A percentile compares a stretch with the other conserved stretches of the same genome.
These are phyloP conservation scores for Melampsora larici-populina DNA, from an alignment of 1,284 basidiomycete species.

Conservation along the genomic window DNA sequence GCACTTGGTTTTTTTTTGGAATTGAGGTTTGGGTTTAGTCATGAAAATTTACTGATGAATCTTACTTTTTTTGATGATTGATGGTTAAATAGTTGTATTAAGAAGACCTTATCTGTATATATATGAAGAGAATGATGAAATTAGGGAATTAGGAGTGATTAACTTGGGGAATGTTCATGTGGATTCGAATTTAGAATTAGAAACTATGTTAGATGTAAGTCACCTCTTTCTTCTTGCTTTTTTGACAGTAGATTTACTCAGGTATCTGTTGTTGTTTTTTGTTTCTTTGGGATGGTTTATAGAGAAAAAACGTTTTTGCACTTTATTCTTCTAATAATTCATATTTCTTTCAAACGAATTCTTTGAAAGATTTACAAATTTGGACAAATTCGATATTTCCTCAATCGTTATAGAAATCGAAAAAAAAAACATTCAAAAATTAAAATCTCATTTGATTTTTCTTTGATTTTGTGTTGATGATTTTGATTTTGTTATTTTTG, in stretches of 20 bases:
- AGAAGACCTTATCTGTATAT: conserved; percentile 78
- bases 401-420: not conserved
- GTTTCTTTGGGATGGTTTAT: not conserved
- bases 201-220: conserved; percentile 75
- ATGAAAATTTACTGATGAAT: too few relatives aligned
- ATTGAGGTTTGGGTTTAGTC: too few relatives aligned
- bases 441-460: too few relatives aligned
- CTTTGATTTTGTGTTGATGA: too few relatives aligned
- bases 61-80: not conserved
- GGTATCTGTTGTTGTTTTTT: not conserved
- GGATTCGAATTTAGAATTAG: conserved; percentile 79
- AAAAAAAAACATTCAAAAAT: too few relatives aligned
- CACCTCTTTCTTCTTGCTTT: not conserved
- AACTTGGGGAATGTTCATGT: conserved; percentile 80
- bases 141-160: conserved; percentile 78
- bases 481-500: too few relatives aligned
- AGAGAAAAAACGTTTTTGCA: conserved; percentile 42
- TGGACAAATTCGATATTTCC: conserved; percentile 16
- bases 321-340: conserved; percentile 44
- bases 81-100: conserved; percentile 26
- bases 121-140: conserved; percentile 73
- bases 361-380: conserved; percentile 20
- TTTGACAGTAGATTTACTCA: not conserved
- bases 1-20: conserved; percentile 56
- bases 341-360: conserved; percentile 34